Conservation (phyloP, 106 monocot genomes). For the Acanthochlamys bracteata region DNA sequence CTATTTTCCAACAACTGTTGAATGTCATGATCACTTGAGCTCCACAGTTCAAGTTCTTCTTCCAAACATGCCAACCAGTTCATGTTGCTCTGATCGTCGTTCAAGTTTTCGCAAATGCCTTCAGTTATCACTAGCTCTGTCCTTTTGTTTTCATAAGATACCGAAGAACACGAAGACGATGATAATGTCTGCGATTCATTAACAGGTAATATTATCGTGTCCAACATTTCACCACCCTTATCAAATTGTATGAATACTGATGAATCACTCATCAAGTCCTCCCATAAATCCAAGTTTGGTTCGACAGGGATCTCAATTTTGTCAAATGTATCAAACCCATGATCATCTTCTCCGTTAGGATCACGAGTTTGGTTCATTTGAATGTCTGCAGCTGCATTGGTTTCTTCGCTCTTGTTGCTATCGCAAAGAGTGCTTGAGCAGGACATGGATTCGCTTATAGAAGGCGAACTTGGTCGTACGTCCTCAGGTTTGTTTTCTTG, state of each 20-base stretch:
- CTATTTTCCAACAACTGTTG: not conserved
- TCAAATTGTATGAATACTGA: not conserved
- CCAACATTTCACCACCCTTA: not conserved
- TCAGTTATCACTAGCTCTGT: not conserved
- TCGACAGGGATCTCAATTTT: conserved; percentile 24
- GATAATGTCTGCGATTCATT: too few relatives aligned
- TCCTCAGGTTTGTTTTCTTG: not conserved
- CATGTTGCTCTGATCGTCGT: not conserved
- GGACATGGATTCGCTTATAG: not conserved
- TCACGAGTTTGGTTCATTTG: not conserved
- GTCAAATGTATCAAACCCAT: not conserved
- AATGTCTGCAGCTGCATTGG: too few relatives aligned
- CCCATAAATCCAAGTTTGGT: conserved; percentile 26
- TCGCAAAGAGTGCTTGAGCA: not conserved
- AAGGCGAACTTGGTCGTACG: not conserved
- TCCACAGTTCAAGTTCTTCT: conserved; percentile 49
- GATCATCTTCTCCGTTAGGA: not conserved
- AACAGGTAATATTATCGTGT: not conserved
- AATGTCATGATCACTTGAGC: not conserved
- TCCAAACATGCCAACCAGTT: conserved; percentile 51
- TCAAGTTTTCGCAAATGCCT: not conserved
- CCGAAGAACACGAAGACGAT: too few relatives aligned
- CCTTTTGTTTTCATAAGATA: not conserved
- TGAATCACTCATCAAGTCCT: conserved; percentile 23
- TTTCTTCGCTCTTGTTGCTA: not conserved